Evolutionary conservation across 179 eudicot species (phyloP).

Genomic region (Beta corolliflora): DNA sequence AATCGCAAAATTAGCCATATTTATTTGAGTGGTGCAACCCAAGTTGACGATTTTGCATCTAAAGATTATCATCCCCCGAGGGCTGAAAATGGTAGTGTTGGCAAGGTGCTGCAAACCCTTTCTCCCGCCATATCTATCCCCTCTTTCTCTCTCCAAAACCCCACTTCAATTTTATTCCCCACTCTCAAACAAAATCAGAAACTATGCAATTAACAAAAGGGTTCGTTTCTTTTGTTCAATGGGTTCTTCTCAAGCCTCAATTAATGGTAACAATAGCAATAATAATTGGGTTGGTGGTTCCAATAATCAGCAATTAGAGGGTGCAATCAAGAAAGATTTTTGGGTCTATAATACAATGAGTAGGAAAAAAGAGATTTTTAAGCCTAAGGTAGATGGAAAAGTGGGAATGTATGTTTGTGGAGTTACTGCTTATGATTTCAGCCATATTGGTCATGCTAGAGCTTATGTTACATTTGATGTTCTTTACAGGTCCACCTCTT

Average conservation of each 20-base stretch:
- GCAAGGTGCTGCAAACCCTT: conserved; percentile 36
- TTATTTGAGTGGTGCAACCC: background rate
- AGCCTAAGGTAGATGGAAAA: conserved; percentile 60
- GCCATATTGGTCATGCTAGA: conserved; percentile 96
- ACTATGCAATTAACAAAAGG: conserved; percentile 17
- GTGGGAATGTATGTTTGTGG: conserved; percentile 98
- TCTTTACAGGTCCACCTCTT: conserved; percentile 56
- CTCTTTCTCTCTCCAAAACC: conserved; percentile 26
- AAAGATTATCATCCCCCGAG: background rate
- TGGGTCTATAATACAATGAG: conserved; percentile 81
- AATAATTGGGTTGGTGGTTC: background rate
- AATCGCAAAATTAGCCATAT: background rate
- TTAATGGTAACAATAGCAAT: background rate
- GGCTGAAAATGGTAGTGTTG: conserved; percentile 4
- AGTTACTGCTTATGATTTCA: conserved; percentile 90
- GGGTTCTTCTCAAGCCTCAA: conserved; percentile 6
- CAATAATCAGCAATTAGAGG: conserved; percentile 12
- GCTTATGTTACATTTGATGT: conserved; percentile 87
- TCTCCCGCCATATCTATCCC: conserved; percentile 21
- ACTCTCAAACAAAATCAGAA: background rate
- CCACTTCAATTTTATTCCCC: conserved; percentile 11
- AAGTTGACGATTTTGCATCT: too few species aligned
- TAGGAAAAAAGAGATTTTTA: conserved; percentile 67
- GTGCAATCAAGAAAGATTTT: conserved; percentile 34
- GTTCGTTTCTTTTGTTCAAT: conserved; percentile 5